Base-by-base conservation (phyloP, 805 yeast genomes). In the Hanseniaspora singularis region DNA sequence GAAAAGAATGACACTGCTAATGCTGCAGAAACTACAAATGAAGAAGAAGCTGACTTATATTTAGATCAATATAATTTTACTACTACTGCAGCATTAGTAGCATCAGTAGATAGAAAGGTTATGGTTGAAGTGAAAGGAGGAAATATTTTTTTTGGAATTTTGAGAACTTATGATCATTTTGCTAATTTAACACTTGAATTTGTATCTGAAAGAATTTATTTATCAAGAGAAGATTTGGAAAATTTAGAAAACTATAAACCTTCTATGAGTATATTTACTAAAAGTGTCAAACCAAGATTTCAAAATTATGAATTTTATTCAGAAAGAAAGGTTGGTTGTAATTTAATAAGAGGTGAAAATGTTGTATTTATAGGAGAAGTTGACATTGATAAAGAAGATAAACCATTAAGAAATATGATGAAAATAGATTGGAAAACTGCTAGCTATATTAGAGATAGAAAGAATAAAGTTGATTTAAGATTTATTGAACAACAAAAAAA, bases 81-180 rank as follows among this genome's bases (percentile, higher is more conserved):
- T 39, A 83, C 94, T 0, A 84, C 94, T 0, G 94, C 94, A 2
- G 89, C 92, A n/a, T 75, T 83, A 37, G 86, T 83, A 24, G 89
- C 92, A 14, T 80, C 87, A 22, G 88, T 83, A 14, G 92, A 83
- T 62, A 73, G 86, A 57, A 69, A 79, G 57, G 83, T 92, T 27
- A 81, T 84, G 55, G 94, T 86, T 2, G 71, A 85, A 36, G 69
- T 92, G 53, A 79, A 95, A 58, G 97, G 89, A 62, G 97, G 97
- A 32, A 74, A 89, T 54, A 77, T 79, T 52, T 66, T 89, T 27
- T 79, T 84, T 59, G 98, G 98, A 15, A 82, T 88, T 20, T 69
- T 92, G 54, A 74, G 98, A 63, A 86, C 96, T 2, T 92, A 89
- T 63, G 98, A 92, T 66, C 96, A 89, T 64, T 92, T 80, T 62